Evolutionary conservation across 768 basidiomycete genomes (phyloP).

Genomic region (Dendrothele bispora): DNA sequence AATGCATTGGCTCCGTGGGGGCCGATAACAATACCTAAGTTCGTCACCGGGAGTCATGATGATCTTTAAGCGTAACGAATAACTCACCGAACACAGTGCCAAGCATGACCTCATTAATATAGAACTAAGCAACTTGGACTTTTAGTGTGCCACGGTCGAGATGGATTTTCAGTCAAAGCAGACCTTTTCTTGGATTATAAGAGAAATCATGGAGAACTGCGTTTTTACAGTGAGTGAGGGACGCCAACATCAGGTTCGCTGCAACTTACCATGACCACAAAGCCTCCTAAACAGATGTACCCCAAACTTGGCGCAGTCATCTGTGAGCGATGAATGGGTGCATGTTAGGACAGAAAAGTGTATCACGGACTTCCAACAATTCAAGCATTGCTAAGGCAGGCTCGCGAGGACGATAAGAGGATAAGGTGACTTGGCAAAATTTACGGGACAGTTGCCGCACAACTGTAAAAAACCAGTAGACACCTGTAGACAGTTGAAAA

Average conservation of each 20-base stretch:
- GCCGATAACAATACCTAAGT: conserved; percentile 51
- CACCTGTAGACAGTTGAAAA: too few relatives aligned
- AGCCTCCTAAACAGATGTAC: conserved; percentile 63
- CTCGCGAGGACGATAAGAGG: too few relatives aligned
- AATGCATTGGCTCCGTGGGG: conserved; percentile 72
- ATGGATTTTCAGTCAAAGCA: conserved; percentile 3
- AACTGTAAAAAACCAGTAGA: too few relatives aligned
- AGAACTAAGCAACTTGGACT: conserved; percentile 49
- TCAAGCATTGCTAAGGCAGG: too few relatives aligned
- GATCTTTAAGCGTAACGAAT: too few relatives aligned
- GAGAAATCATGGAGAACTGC: conserved; percentile 82
- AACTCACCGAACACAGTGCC: conserved; percentile 76
- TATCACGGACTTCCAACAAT: too few relatives aligned
- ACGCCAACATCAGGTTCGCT: conserved; percentile 9
- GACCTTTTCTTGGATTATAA: conserved; percentile 81
- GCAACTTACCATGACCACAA: too few relatives aligned
- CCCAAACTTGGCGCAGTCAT: conserved; percentile 51
- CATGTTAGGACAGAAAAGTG: too few relatives aligned
- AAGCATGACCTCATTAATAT: conserved; percentile 91
- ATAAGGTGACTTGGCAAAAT: too few relatives aligned
- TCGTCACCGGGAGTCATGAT: background rate
- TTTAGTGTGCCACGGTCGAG: background rate
- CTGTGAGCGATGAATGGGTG: too few relatives aligned
- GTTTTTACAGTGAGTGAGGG: background rate
- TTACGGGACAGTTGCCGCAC: too few relatives aligned